Base-by-base conservation (phyloP, 2,329 filamentous ascomycete species). In the Phaeosphaeriaceae sp. region DNA sequence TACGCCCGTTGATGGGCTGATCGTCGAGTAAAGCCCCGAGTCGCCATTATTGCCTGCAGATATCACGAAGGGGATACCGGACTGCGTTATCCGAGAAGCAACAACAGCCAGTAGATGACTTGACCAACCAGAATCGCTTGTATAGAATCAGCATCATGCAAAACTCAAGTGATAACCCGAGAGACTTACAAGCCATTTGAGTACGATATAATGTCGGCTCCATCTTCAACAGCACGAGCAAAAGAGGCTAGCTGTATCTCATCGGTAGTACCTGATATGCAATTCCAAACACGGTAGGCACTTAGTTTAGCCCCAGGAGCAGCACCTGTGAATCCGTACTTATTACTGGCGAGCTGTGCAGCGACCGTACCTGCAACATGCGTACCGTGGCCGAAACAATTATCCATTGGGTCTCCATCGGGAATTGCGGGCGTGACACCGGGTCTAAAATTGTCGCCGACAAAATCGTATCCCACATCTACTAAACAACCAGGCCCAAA, bases 401-500 rank as follows among this genome's bases (percentile, higher is more conserved):
- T 81, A 60, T 81, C 80, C 2, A 51, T 42, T 16, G 83, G 84
- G 53, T 83, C 79, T 2, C 68, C 37, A 54, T 80, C 80, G 1
- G 81, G 80, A 0, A 70, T 51, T 7, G 77, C 76, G 1, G 61
- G 70, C 53, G 75, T 76, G 40, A 51, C 46, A 35, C 68, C 71
- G 16, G 51, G 53, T 32, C 49, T 56, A 20, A 67, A 71, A 44
- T 71, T 73, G 46, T 87, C 82, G 15, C 83, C 84, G 15, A 85
- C 79, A 34, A 85, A 74, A 54, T 86, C 83, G 29, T 75, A 75
- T 15, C 86, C 85, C 49, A 79, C 81, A 3, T 77, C 75, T 15
- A 88, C 81, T 33, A 86, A 74, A 57, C 80, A 87, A 11, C 78
- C 82, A 1, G 75, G 61, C 2, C 85, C 86, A 62, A 87, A 87